Conservation (phyloP, 1,139 yeast species). For the Pichia sp. region DNA sequence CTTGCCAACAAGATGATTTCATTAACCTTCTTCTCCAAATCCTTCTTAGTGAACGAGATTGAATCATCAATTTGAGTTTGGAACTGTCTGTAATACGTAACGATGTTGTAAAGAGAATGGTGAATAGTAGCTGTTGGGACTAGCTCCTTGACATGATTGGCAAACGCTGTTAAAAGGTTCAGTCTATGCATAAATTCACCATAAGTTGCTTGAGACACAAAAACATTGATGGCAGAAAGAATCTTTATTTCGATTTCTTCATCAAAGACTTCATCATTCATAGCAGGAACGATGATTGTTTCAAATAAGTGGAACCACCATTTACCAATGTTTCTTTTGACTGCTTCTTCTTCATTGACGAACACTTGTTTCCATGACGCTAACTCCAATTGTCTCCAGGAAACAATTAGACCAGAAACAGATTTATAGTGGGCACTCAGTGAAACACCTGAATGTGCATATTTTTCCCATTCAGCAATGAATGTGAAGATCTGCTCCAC, state of each 20-base stretch:
- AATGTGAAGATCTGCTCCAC: constrained; percentile 80
- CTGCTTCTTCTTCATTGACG: constrained; percentile 48
- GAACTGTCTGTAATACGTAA: constrained; percentile 64
- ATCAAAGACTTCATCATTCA: constrained; percentile 26
- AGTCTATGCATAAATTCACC: constrained; percentile 67
- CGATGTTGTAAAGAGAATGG: constrained; percentile 51
- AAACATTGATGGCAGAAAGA: constrained; percentile 65
- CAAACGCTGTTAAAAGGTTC: constrained; percentile 53
- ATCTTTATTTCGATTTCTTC: constrained; percentile 32
- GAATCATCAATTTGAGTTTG: constrained; percentile 36
- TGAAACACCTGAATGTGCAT: constrained; percentile 75
- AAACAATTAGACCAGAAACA: constrained; percentile 61
- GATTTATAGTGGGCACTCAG: constrained; percentile 46
- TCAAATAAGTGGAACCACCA: constrained; percentile 95
- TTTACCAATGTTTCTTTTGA: constrained; percentile 50
- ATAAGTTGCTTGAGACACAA: constrained; percentile 63
- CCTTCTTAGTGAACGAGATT: constrained; percentile 38
- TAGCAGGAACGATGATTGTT: constrained; percentile 47
- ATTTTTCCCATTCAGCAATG: constrained; percentile 89
- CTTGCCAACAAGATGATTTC: constrained; percentile 87
- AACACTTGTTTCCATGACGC: constrained; percentile 80
- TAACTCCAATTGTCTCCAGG: constrained; percentile 87
- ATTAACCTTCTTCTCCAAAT: constrained; percentile 66
- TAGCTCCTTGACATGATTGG: constrained; percentile 35
- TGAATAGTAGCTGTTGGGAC: constrained; percentile 17